Percentiles rank a stretch among this genome's conserved stretches.
Conservation (phyloP, 805 yeast species). For the Metschnikowia henanensis region DNA sequence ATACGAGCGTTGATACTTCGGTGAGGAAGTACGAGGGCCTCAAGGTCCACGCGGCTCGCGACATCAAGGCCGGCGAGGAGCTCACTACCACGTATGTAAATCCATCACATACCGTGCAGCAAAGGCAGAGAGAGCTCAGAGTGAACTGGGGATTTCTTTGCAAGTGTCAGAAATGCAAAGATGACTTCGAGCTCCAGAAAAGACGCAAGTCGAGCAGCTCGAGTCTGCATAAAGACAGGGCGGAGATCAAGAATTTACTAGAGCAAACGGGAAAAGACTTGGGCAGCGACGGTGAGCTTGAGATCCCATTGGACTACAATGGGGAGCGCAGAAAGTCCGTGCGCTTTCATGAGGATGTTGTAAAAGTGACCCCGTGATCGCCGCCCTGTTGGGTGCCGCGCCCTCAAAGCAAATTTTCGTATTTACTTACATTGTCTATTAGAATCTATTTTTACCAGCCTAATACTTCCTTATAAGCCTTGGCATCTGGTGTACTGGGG, state of each 20-base stretch:
- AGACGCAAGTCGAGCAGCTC: constrained; percentile 44
- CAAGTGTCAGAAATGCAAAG: constrained; percentile 62
- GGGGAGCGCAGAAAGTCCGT: constrained; percentile 62
- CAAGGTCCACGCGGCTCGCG: constrained; percentile 52
- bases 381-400: too few species aligned
- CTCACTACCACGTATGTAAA: constrained; percentile 69
- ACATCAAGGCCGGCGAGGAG: constrained; percentile 65
- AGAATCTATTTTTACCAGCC: too few species aligned
- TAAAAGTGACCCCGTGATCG: constrained; percentile 8
- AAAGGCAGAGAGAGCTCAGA: constrained; percentile 64
- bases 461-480: too few species aligned
- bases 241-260: constrained; percentile 50
- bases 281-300: constrained; percentile 42
- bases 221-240: constrained; percentile 24
- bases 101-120: constrained; percentile 58
- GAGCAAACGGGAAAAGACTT: constrained; percentile 36
- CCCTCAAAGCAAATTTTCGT: too few species aligned
- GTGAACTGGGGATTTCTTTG: constrained; percentile 83
- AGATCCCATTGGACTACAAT: constrained; percentile 36
- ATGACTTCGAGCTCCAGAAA: constrained; percentile 47
- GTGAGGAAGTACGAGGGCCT: constrained; percentile 52
- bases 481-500: neutral
- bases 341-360: constrained; percentile 61
- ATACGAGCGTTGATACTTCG: constrained; percentile 50
- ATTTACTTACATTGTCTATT: too few species aligned